Evolutionary conservation across 1,284 basidiomycete species (phyloP), one percentile per base, ranked within the genome.

Genomic region (Sutorius eximius): DNA sequence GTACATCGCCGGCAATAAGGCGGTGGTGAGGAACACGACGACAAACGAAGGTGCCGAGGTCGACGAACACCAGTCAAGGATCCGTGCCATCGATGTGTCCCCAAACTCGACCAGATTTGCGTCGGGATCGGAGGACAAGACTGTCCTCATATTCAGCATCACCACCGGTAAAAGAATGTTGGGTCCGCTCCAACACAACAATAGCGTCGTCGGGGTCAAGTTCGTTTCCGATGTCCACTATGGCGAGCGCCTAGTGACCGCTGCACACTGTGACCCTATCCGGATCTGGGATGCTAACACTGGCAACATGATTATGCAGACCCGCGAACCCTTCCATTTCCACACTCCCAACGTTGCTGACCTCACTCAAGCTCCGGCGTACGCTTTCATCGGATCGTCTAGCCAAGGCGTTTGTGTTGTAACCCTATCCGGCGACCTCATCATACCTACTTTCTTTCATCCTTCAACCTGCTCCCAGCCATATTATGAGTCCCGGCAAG

Each of bases 51-150:
- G 32, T 7, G 6, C 47, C 18, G 56, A 53, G 2, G 18, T 53
- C 3, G 30, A 10, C 10, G 50, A 57, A 30, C 55, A 58, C 10
- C 5, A 11, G 3, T 42, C 15, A n/a, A 13, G 10, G 24, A 34
- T 57, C 7, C 34, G 27, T n/a, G 44, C 56, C 8, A 40, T 58
- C 22, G 55, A 56, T 2, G 38, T 56, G 11, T 57, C 55, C 30
- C 55, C 55, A 18, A n/a, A 57, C 27, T 51, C 55, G 10, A 52
- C 32, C 12, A 46, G 18, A 27, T 57, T 57, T 13, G 48, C 48
- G 11, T 27, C 44, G 0, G 55, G 44, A 24, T 58, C 49, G 22
- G 55, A 52, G 15, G 55, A 57, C 40, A 58, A 38, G 49, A 42
- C 34, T 1, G 49, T 44, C 4, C 30, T 29, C 2, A 10, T 57